These are phyloP conservation scores for Prinsepia uniflora DNA, from an alignment of 306 rosid genomes.

Conservation along the genomic window DNA sequence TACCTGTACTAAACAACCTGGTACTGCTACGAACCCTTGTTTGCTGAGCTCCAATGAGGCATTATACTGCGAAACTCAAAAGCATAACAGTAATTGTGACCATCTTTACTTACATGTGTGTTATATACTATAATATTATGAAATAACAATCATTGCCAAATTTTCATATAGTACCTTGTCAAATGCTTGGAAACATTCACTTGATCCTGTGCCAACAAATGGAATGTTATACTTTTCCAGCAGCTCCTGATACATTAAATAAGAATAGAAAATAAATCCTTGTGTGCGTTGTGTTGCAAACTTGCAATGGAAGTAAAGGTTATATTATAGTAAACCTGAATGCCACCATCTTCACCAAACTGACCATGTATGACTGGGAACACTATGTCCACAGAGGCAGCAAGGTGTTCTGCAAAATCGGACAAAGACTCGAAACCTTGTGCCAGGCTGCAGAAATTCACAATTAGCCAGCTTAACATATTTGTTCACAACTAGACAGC, in stretches of 20 bases:
- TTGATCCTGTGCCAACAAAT: conserved; percentile 93
- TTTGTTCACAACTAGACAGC: conserved; percentile 5
- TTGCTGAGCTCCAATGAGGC: conserved; percentile 76
- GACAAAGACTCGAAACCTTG: conserved; percentile 66
- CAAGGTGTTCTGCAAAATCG: conserved; percentile 76
- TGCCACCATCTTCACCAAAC: conserved; percentile 94
- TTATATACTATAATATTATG: not conserved
- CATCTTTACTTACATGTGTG: not conserved
- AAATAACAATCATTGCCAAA: not conserved
- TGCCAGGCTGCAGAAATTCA: conserved; percentile 70
- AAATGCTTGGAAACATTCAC: conserved; percentile 73
- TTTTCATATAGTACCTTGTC: conserved; percentile 58
- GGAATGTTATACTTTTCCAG: conserved; percentile 77
- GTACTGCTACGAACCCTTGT: conserved; percentile 66
- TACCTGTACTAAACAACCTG: conserved; percentile 81
- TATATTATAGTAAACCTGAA: conserved; percentile 57
- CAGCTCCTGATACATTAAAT: conserved; percentile 57
- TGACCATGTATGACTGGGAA: conserved; percentile 94
- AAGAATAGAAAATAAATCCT: conserved; percentile 4
- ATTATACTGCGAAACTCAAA: conserved; percentile 56
- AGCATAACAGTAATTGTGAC: conserved; percentile 14
- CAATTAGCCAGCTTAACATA: conserved; percentile 19
- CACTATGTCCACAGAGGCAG: conserved; percentile 73
- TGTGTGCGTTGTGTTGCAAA: not conserved
- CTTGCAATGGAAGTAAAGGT: conserved; percentile 9